A percentile compares a stretch with the other conserved stretches of the same genome.
Conservation (phyloP, 176 grass and related monocot genomes). For the Thalia dealbata region DNA sequence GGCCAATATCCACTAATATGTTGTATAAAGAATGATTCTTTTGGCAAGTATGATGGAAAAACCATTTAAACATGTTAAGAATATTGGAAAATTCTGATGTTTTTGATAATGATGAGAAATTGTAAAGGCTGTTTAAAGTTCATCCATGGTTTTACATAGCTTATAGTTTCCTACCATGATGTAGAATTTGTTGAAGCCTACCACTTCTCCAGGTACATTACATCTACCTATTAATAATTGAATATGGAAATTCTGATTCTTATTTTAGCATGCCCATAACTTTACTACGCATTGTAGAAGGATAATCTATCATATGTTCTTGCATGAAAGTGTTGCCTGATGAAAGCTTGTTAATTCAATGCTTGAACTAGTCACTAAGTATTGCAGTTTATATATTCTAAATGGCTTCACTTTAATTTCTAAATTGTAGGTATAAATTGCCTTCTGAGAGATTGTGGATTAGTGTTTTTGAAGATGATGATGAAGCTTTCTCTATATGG, state of each 20-base stretch:
- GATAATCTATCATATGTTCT: neutral
- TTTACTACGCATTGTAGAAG: neutral
- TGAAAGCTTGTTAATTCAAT: neutral
- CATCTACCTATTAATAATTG: no score
- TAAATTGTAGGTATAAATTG: constrained; percentile 57
- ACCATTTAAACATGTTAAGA: no score
- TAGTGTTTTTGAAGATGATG: constrained; percentile 88
- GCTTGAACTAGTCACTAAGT: neutral
- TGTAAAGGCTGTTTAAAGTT: no score
- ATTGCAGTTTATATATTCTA: neutral
- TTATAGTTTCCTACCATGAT: no score
- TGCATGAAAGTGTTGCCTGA: neutral
- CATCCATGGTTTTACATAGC: no score
- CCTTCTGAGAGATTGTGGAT: constrained; percentile 85
- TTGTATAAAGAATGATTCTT: no score
- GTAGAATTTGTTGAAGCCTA: no score
- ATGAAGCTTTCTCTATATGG: constrained; percentile 95
- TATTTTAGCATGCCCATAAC: neutral
- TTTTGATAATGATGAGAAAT: no score
- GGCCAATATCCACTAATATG: no score
- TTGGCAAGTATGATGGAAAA: no score
- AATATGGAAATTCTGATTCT: neutral
- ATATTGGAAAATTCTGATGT: no score
- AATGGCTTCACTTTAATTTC: neutral
- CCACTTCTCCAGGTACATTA: no score